Evolutionary conservation across 1,139 yeast genomes (phyloP), one percentile per base, ranked within the genome.

Genomic region (Sugiyamaella paludigena): DNA sequence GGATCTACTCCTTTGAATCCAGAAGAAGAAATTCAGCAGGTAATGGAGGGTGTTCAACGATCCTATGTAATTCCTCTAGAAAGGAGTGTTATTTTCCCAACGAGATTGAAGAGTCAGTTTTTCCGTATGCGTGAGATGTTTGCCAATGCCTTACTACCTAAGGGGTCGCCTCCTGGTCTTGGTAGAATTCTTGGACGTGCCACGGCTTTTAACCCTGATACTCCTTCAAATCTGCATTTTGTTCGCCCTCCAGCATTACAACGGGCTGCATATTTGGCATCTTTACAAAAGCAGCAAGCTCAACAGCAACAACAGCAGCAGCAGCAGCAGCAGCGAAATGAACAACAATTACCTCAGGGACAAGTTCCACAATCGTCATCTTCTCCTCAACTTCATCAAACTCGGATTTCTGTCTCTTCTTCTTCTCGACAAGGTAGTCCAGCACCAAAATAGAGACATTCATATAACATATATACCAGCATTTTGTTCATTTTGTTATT

Each of bases 1-100:
- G 61, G 61, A 12, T 57, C 57, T 36, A 56, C 51, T 13, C 70
- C 69, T 35, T 60, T 65, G 41, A 71, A 62, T 60, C 95, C 96
- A 5, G 97, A 92, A 61, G 96, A 89, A 64, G 99, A 94, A 62
- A 88, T 96, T 1, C 91, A 87, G 50, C 87, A 86, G 60, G 98
- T 94, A 2, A 73, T 94, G 64, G 92, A 87, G 54, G 98, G 98
- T n/a, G 87, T 92, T 30, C 78, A 86, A 10, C 76, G 87, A 58
- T 84, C 89, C 39, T 77, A 79, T 54, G 89, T 95, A 1, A 74
- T 84, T 52, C 98, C 98, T 1, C 69, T 91, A 52, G 98, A 91
- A 62, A 71, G 89, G 38, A 81, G 80, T 50, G 84, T 84, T 10
- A 64, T 88, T 10, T 71, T 86, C 59, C 91, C 96, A 1, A 77